These are phyloP conservation scores for Candida krabiensis DNA, from an alignment of 805 yeast species.

Conservation along the genomic window DNA sequence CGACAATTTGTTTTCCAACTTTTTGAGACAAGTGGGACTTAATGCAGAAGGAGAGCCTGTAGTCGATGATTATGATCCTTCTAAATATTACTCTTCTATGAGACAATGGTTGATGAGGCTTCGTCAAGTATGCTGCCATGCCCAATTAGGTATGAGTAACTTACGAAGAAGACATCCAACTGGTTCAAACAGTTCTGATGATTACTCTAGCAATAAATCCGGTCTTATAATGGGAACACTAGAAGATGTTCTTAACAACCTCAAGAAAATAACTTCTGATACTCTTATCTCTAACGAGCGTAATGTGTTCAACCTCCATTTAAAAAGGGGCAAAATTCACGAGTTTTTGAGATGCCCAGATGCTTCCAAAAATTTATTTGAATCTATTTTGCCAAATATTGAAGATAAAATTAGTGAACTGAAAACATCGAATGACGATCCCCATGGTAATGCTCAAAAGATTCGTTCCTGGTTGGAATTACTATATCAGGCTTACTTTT, in stretches of 20 bases:
- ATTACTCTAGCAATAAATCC: conserved; percentile 8
- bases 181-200: conserved; percentile 8
- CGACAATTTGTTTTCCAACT: conserved; percentile 59
- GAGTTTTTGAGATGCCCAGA: conserved; percentile 58
- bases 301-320: conserved; percentile 39
- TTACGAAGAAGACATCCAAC: conserved; percentile 7
- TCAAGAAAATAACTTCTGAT: conserved; percentile 57
- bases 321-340: conserved; percentile 67
- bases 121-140: conserved; percentile 83
- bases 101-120: conserved; percentile 67
- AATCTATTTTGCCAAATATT: conserved; percentile 37
- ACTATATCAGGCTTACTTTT: conserved; percentile 75
- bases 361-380: conserved; percentile 50
- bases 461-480: conserved; percentile 55
- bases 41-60: conserved; percentile 51
- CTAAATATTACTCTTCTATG: conserved; percentile 47
- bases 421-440: conserved; percentile 11
- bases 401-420: conserved; percentile 19
- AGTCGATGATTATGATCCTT: conserved; percentile 48
- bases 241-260: conserved; percentile 64
- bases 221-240: conserved; percentile 45
- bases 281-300: conserved; percentile 51
- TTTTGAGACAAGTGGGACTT: conserved; percentile 55
- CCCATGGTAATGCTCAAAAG: conserved; percentile 19
- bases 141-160: conserved; percentile 39